A percentile compares a stretch with the other conserved stretches of the same genome.
Evolutionary conservation across 2,329 filamentous ascomycete species (phyloP).

Genomic region (Pseudocercospora macadamiae): DNA sequence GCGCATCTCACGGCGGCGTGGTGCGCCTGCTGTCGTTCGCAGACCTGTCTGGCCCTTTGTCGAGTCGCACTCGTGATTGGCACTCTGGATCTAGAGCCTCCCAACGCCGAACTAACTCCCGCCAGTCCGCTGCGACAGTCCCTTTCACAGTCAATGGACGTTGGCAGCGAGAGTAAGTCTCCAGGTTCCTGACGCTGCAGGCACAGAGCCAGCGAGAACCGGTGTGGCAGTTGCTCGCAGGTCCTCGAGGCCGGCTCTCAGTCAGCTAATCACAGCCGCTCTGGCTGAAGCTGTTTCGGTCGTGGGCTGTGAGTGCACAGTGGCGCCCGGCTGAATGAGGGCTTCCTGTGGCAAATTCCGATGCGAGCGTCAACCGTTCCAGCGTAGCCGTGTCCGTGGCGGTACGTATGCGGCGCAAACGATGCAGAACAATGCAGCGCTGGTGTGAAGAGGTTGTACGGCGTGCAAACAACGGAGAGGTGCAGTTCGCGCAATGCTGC

Average conservation of each 20-base stretch:
- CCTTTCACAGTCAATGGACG: background rate
- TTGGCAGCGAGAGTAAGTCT: background rate
- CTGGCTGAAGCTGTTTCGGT: slow-evolving; percentile 7
- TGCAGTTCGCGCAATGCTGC: slow-evolving; percentile 9
- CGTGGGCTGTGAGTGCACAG: background rate
- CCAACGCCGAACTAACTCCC: slow-evolving; percentile 2
- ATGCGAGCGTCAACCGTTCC: background rate
- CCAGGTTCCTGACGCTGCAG: background rate
- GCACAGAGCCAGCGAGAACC: slow-evolving; percentile 5
- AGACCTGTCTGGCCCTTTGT: slow-evolving; percentile 3
- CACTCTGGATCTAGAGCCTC: slow-evolving; percentile 6
- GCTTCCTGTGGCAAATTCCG: slow-evolving; percentile 9
- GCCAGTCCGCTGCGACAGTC: background rate
- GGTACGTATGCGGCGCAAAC: background rate
- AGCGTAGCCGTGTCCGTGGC: background rate
- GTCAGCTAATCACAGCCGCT: slow-evolving; percentile 5
- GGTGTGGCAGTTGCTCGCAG: background rate
- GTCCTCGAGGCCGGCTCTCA: background rate
- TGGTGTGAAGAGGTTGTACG: background rate
- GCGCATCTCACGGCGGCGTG: slow-evolving; percentile 1
- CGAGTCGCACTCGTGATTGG: slow-evolving; percentile 2
- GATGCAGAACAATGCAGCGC: slow-evolving; percentile 4
- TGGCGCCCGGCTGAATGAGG: slow-evolving; percentile 6
- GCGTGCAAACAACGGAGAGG: slow-evolving; percentile 3
- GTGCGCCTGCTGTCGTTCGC: background rate